Conservation (phyloP, 257 asterid species). For the Rauvolfia tetraphylla region DNA sequence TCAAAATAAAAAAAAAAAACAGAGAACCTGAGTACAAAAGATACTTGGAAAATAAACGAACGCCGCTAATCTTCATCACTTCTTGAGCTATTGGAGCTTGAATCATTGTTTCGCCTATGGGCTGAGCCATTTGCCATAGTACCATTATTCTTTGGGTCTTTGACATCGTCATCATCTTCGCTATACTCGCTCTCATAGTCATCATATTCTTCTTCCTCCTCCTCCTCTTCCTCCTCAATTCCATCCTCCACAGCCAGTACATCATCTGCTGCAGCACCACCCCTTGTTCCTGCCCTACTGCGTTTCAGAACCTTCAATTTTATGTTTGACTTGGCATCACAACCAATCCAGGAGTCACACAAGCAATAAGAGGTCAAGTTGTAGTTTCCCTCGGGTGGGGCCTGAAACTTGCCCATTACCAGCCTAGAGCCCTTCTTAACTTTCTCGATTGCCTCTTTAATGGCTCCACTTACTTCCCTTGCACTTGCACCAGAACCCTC, state of each 20-base stretch:
- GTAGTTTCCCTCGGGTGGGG: conserved; percentile 83
- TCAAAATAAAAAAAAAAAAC: not conserved
- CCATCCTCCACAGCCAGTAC: conserved; percentile 64
- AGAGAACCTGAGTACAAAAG: not conserved
- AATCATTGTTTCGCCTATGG: conserved; percentile 33
- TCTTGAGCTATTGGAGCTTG: conserved; percentile 62
- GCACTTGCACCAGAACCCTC: conserved; percentile 88
- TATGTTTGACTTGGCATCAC: conserved; percentile 68
- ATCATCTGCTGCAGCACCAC: conserved; percentile 38
- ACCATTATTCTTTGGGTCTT: conserved; percentile 41
- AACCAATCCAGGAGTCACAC: conserved; percentile 96
- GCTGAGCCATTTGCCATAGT: conserved; percentile 54
- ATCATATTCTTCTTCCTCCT: conserved; percentile 79
- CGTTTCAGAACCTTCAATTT: conserved; percentile 74
- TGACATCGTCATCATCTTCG: conserved; percentile 78
- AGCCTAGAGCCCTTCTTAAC: conserved; percentile 47
- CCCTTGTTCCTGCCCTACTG: conserved; percentile 49
- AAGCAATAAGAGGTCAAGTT: conserved; percentile 63
- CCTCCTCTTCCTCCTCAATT: conserved; percentile 83
- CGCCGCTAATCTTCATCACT: conserved; percentile 43
- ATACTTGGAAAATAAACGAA: not conserved
- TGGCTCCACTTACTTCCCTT: conserved; percentile 63
- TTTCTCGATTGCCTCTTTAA: conserved; percentile 62
- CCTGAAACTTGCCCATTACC: conserved; percentile 66
- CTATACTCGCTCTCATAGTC: conserved; percentile 95